Evolutionary conservation across 2,329 filamentous ascomycete genomes (phyloP), one percentile per base, ranked within the genome.

Genomic region (Fusarium sp.): DNA sequence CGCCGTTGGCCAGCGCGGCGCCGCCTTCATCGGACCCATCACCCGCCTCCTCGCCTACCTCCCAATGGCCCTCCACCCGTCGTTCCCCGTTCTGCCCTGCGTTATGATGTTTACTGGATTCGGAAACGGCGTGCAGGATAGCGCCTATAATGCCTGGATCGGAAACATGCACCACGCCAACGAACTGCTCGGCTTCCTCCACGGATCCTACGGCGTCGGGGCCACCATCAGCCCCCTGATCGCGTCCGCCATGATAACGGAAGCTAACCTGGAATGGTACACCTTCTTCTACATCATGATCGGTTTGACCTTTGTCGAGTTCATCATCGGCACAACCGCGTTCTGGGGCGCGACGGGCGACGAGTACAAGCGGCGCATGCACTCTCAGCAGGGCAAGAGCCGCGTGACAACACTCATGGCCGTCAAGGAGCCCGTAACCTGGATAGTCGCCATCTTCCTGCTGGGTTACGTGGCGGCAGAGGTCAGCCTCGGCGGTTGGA

Each of bases 401-500:
- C 85, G 80, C 78, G 88, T 78, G 83, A 90, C 82, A 74, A 87
- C 84, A 1, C 77, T 83, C 2, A 81, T 80, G 11, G 84, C 85
- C 18, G 81, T 92, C n/a, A 78, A 80, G 7, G 79, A 86, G 59
- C 87, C 85, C 65, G 86, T 93, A 5, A 92, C 92, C 4, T 95
- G 93, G 93, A 85, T 94, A n/a, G 86, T 91, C 50, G 88, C 94
- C 3, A 70, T 93, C 2, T 97, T 97, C 80, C 84, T 97, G 16
- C 87, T 97, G 6, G 90, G 91, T 10, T 97, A 97, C 78, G 92
- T 96, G 1, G 95, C 95, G 5, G 88, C 90, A 7, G 95, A 97
- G 82, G 92, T 95, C 69, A 91, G 90, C 1, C 85, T 95, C 3
- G 92, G 92, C 11, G 84, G 94, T 18, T 97, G 94, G 94, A 92